These are phyloP conservation scores for Berkeleyomyces basicola DNA, from an alignment of 2,329 filamentous ascomycete species.

Conservation along the genomic window DNA sequence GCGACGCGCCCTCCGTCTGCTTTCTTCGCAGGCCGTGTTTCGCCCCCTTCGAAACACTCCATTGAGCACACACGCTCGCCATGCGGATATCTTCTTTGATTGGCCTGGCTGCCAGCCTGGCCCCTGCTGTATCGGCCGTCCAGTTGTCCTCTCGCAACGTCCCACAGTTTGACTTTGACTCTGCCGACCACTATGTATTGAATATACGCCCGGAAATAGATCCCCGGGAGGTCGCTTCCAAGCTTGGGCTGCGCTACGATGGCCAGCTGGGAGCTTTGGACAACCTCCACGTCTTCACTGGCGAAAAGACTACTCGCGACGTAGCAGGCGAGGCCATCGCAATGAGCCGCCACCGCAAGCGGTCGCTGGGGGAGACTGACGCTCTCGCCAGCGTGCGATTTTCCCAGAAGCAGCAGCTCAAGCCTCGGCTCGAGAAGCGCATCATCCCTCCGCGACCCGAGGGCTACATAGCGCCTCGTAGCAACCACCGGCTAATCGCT, in stretches of 20 bases:
- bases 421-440: slow-evolving; percentile 34
- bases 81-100: slow-evolving; percentile 39
- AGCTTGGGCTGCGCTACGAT: slow-evolving; percentile 63
- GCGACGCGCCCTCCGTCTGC: not conserved
- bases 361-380: slow-evolving; percentile 34
- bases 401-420: slow-evolving; percentile 53
- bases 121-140: slow-evolving; percentile 30
- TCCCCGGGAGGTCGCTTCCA: slow-evolving; percentile 52
- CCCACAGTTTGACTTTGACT: slow-evolving; percentile 42
- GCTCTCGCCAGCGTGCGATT: slow-evolving; percentile 59
- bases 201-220: slow-evolving; percentile 53
- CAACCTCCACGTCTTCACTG: slow-evolving; percentile 73
- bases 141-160: slow-evolving; percentile 29
- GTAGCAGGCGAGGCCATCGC: slow-evolving; percentile 25
- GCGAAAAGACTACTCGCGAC: slow-evolving; percentile 45
- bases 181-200: slow-evolving; percentile 84
- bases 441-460: slow-evolving; percentile 26
- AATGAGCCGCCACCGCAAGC: slow-evolving; percentile 38
- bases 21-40: not conserved
- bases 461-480: slow-evolving; percentile 15
- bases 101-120: slow-evolving; percentile 35
- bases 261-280: slow-evolving; percentile 62
- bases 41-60: not conserved
- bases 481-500: slow-evolving; percentile 15
- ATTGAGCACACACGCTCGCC: not conserved